Base-by-base conservation (phyloP, 345 rosid genomes). In the Linum trigynum region DNA sequence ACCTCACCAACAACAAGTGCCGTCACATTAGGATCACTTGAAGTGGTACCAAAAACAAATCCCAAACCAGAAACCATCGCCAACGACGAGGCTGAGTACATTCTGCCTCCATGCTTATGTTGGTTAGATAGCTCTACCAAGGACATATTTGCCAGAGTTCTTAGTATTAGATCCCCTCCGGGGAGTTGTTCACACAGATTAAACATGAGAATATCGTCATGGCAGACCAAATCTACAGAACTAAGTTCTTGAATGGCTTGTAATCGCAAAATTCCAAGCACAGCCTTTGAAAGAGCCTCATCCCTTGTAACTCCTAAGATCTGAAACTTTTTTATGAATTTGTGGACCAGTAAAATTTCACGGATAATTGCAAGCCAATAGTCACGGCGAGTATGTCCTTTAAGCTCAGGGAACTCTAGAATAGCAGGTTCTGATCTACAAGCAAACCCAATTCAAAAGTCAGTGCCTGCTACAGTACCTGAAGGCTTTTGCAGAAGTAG, bases 151-250 rank as follows among this genome's bases (percentile, higher is more conserved):
- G 99, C 95, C 64, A 94, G 89, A 58, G 96, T 86, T 69, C 90
- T 91, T 51, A 94, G 86, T 71, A 90, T 82, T 72, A 87, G 69
- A 80, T 94, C 97, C 42, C 99, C 99, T 67, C 97, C 97, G 7
- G 97, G 99, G 77, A 94, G 89, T 71, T 85, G 95, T 75, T 94
- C 95, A 58, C 97, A 87, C 55, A 90, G 92, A 76, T 83, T 94
- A 70, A 94, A 94, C 72, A 86, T 83, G 67, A 94, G 95, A 75
- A 94, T 86, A 68, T 75, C 61, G 61, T 87, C 90, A 57, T 56
- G 78, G 8, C 53, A 69, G 57, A 76, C 59, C 45, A 84, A 63
- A 42, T 60, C 75, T 51, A 74, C 67, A 64, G 83, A 73, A 69
- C 70, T 73, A 64, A 84, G 76, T 51, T 94, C 97, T 75, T 83